Base-by-base conservation (phyloP, 2,329 filamentous ascomycete genomes). In the Xylariaceae sp. region DNA sequence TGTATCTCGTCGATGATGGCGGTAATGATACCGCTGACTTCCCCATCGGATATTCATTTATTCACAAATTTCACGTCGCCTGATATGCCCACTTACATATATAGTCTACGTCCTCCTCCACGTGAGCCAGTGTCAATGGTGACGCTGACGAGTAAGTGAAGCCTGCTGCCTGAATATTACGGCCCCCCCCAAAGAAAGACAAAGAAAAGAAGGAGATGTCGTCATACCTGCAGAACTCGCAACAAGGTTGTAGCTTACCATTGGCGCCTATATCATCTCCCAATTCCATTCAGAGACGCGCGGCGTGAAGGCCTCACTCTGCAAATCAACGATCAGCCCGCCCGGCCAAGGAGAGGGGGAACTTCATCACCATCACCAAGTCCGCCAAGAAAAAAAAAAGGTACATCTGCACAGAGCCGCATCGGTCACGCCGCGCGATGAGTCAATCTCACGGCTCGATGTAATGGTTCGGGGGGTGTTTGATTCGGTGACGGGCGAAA, bases 21-120 rank as follows among this genome's bases (percentile, higher is more conserved):
- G 26, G 68, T 68, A 44, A 71, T 66, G 44, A 70, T 53, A 4
- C 68, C 69, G 30, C 71, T 62, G n/a, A 70, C 65, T 40, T 71
- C 68, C 19, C 70, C 70, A 71, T 44, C 70, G 62, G 40, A 71
- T 62, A 35, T 67, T 65, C 39, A 60, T 59, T 19, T 19, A 19
- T 19, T 19, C 19, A 19, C 19, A 19, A 19, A 19, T 19, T 19
- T 0, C 69, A 69, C 1, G 66, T 68, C 4, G 60, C 62, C 31
- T 64, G 57, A 5, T 56, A 57, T 29, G 65, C 63, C 65, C 66
- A 72, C 37, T 67, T 55, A 8, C 9, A 35, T 45, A 62, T 52
- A 2, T 64, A 62, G 2, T 65, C 65, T 6, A 64, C 70, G 12
- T 62, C 62, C 19, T 67, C 62, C 12, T 66, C 58, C 41, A 67